Conservation (phyloP, 1,139 yeast species). For the Kluyveromyces sp. region DNA sequence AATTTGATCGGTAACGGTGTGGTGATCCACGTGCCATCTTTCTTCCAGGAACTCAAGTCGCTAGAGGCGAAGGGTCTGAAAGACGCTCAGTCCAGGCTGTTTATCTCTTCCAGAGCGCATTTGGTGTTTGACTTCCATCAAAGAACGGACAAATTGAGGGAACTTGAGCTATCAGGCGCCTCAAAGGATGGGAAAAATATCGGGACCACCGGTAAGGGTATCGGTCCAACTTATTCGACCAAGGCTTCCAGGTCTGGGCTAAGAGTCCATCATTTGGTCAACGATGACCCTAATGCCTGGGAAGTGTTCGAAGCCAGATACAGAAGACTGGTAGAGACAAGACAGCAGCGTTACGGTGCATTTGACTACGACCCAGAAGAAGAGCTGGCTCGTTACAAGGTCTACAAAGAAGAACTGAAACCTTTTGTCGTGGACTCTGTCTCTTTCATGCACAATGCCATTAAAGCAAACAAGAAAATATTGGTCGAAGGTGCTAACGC, state of each 20-base stretch:
- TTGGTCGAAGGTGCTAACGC: slow-evolving; percentile 98
- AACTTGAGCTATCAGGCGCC: slow-evolving; percentile 66
- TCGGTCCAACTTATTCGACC: slow-evolving; percentile 96
- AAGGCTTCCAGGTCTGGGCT: slow-evolving; percentile 96
- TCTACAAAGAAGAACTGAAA: slow-evolving; percentile 62
- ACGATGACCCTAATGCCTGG: slow-evolving; percentile 89
- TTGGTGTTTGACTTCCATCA: slow-evolving; percentile 97
- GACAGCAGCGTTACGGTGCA: slow-evolving; percentile 86
- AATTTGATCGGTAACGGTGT: slow-evolving; percentile 96
- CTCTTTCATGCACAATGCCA: slow-evolving; percentile 79
- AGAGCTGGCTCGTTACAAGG: slow-evolving; percentile 71
- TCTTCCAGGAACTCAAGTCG: slow-evolving; percentile 77
- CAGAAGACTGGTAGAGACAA: slow-evolving; percentile 67
- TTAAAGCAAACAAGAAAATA: slow-evolving; percentile 71
- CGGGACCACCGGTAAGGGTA: slow-evolving; percentile 99
- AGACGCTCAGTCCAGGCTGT: slow-evolving; percentile 70
- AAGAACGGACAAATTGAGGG: slow-evolving; percentile 91
- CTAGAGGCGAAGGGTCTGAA: slow-evolving; percentile 71
- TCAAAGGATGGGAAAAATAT: slow-evolving; percentile 73
- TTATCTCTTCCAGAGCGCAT: slow-evolving; percentile 90
- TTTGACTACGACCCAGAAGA: slow-evolving; percentile 81
- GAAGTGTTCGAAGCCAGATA: slow-evolving; percentile 77
- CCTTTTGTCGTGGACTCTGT: slow-evolving; percentile 95
- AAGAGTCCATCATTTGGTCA: slow-evolving; percentile 91
- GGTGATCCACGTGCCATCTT: slow-evolving; percentile 89